Evolutionary conservation across 306 rosid genomes (phyloP).

Genomic region (Dalbergia oliveri): DNA sequence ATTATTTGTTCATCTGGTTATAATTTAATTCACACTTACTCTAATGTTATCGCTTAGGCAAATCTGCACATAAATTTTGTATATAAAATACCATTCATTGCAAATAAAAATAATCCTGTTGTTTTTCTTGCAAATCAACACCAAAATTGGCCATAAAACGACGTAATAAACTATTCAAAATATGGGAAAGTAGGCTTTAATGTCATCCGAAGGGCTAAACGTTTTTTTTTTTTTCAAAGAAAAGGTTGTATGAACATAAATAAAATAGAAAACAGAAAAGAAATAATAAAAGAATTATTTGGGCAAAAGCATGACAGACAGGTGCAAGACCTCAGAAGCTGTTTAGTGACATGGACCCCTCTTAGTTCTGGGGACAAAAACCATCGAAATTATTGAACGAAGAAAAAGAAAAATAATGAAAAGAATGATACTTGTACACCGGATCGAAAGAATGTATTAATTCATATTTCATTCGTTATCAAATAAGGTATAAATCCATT

Average conservation of each 20-base stretch:
- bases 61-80: not conserved
- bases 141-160: not conserved
- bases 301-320: slow-evolving; percentile 57
- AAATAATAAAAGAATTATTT: slow-evolving; percentile 33
- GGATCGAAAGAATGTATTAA: no score
- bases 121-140: not conserved
- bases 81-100: not conserved
- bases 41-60: not conserved
- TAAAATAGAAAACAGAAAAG: not conserved
- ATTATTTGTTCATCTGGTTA: not conserved
- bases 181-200: not conserved
- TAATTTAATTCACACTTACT: no score
- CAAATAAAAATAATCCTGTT: not conserved
- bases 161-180: not conserved
- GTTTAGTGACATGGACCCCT: slow-evolving; percentile 69
- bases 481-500: no score
- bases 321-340: slow-evolving; percentile 58
- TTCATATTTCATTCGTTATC: no score
- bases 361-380: slow-evolving; percentile 58
- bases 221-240: no score
- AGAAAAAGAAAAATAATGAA: not conserved
- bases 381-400: slow-evolving; percentile 57
- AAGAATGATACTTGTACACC: no score
- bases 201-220: not conserved
- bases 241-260: not conserved